Evolutionary conservation across 495 filamentous ascomycete species (phyloP).

Genomic region (Tuber microsphaerosporum): DNA sequence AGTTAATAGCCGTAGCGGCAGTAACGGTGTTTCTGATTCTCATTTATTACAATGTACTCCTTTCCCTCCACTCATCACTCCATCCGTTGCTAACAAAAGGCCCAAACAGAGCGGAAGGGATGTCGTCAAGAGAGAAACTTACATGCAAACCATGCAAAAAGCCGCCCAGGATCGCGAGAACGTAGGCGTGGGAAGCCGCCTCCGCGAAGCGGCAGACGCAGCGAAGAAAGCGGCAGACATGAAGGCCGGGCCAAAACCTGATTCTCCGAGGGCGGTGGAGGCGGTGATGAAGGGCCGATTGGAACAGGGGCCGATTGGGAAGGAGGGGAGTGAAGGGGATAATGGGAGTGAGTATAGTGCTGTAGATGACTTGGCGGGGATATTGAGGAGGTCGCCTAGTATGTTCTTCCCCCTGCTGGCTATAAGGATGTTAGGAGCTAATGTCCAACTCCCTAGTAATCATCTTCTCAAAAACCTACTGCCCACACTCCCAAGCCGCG

Average conservation of each 20-base stretch:
- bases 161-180: conserved; percentile 24
- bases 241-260: conserved; percentile 26
- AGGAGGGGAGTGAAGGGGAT: background rate
- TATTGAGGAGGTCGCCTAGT: conserved; percentile 25
- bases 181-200: conserved; percentile 20
- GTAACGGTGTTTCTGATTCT: conserved; percentile 23
- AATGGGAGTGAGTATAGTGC: conserved; percentile 17
- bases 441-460: conserved; percentile 54
- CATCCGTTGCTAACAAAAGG: background rate
- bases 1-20: conserved; percentile 24
- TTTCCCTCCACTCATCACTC: background rate
- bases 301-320: conserved; percentile 6
- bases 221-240: conserved; percentile 30
- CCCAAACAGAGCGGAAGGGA: conserved; percentile 2
- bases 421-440: background rate
- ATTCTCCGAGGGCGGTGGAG: conserved; percentile 20
- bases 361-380: conserved; percentile 16
- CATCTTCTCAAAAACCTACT: conserved; percentile 92
- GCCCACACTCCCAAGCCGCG: conserved; percentile 72
- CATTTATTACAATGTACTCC: conserved; percentile 27
- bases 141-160: conserved; percentile 3
- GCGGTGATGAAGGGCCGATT: conserved; percentile 15
- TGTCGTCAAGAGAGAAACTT: background rate
- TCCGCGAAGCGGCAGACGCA: conserved; percentile 25
- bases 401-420: background rate